A percentile compares a stretch with the other conserved stretches of the same genome.
Conservation (phyloP, 2,329 filamentous ascomycete genomes). For the Daldinia eschscholtzii region DNA sequence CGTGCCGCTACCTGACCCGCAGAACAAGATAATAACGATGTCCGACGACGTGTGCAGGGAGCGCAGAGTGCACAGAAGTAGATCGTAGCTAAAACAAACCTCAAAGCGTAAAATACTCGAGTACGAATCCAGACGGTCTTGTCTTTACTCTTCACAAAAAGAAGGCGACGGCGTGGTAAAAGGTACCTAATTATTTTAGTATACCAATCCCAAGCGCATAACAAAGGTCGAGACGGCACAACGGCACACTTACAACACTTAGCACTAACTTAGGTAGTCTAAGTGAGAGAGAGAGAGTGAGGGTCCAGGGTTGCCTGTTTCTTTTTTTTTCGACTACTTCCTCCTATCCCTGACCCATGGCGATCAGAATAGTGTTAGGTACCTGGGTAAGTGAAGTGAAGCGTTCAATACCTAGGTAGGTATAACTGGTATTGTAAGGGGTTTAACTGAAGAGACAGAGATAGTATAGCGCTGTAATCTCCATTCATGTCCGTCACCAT, state of each 20-base stretch:
- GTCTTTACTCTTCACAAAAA: constrained; percentile 9
- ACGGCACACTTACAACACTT: not conserved
- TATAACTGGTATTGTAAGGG: too few species aligned
- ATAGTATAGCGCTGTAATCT: constrained; percentile 18
- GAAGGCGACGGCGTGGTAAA: constrained; percentile 1
- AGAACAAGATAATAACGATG: constrained; percentile 31
- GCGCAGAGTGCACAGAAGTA: constrained; percentile 17
- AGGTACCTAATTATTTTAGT: not conserved
- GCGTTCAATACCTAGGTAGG: too few species aligned
- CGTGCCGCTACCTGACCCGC: constrained; percentile 18
- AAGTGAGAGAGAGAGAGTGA: not conserved
- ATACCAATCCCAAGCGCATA: not conserved
- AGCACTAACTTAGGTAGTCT: not conserved
- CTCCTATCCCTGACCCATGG: constrained; percentile 18
- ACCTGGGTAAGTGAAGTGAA: not conserved
- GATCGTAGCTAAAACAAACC: constrained; percentile 32
- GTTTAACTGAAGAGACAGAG: constrained; percentile 5
- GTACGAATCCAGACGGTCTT: constrained; percentile 17
- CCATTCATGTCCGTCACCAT: constrained; percentile 27
- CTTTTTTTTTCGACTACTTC: constrained; percentile 24
- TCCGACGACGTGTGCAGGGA: constrained; percentile 20
- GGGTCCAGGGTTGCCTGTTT: not conserved
- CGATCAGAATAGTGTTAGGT: constrained; percentile 8
- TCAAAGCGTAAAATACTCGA: constrained; percentile 26
- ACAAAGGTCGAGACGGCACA: not conserved